These are phyloP conservation scores for Yamadazyma diddensiae DNA, from an alignment of 1,139 yeast species.

Conservation along the genomic window DNA sequence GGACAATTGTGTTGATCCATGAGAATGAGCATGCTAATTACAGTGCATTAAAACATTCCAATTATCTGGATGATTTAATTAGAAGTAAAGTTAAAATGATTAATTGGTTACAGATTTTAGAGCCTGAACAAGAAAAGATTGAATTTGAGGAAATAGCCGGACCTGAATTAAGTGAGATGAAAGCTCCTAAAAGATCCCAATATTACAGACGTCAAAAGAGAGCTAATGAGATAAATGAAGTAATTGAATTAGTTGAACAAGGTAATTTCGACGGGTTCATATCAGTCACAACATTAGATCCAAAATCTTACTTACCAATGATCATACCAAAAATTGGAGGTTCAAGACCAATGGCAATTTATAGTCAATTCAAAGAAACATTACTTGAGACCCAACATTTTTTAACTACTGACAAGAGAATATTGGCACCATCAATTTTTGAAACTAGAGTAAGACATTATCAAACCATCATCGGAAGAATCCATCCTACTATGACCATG, in stretches of 20 bases:
- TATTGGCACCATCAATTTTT: constrained; percentile 77
- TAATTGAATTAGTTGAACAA: constrained; percentile 47
- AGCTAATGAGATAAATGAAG: constrained; percentile 51
- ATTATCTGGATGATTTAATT: constrained; percentile 53
- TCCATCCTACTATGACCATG: constrained; percentile 95
- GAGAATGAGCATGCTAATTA: constrained; percentile 91
- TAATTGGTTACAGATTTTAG: constrained; percentile 75
- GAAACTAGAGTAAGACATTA: constrained; percentile 84
- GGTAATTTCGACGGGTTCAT: constrained; percentile 76
- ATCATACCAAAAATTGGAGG: constrained; percentile 74
- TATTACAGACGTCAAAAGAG: constrained; percentile 65
- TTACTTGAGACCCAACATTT: constrained; percentile 71
- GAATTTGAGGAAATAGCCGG: constrained; percentile 48
- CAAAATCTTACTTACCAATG: constrained; percentile 60
- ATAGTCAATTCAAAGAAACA: constrained; percentile 76
- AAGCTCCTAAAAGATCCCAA: constrained; percentile 60
- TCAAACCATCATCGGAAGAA: constrained; percentile 90
- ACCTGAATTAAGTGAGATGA: constrained; percentile 54
- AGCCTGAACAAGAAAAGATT: constrained; percentile 65
- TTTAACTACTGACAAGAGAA: constrained; percentile 61
- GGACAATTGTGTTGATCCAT: constrained; percentile 73
- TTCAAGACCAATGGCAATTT: constrained; percentile 80
- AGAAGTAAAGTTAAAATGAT: constrained; percentile 62
- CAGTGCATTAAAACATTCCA: constrained; percentile 65
- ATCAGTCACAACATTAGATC: constrained; percentile 68